Conservation (phyloP, 495 filamentous ascomycete genomes). For the Trypethelium eluteriae region DNA sequence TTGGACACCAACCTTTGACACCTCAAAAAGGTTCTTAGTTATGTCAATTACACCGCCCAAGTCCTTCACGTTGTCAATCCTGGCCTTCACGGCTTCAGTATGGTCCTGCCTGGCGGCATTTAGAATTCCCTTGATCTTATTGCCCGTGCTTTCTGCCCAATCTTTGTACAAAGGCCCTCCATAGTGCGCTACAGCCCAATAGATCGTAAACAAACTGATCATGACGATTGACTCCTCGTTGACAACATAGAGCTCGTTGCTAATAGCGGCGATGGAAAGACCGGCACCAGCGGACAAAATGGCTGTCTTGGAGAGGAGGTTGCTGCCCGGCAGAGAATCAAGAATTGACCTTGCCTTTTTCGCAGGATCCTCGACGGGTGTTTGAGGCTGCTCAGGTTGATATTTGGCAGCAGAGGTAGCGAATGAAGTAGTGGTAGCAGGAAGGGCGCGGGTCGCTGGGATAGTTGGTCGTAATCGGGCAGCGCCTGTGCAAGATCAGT, state of each 20-base stretch:
- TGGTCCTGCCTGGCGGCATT: slow-evolving; percentile 90
- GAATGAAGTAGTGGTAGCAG: slow-evolving; percentile 59
- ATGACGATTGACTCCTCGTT: slow-evolving; percentile 96
- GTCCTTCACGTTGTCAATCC: slow-evolving; percentile 89
- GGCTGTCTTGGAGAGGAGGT: slow-evolving; percentile 70
- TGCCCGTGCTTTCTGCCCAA: slow-evolving; percentile 80
- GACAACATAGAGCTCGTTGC: slow-evolving; percentile 98
- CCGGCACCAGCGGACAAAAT: slow-evolving; percentile 89
- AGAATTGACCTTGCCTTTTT: slow-evolving; percentile 93
- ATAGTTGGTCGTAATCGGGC: slow-evolving; percentile 68
- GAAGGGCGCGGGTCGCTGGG: slow-evolving; percentile 60
- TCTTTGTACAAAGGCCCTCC: slow-evolving; percentile 83
- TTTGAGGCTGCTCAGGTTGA: slow-evolving; percentile 66
- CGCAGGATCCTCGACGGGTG: slow-evolving; percentile 76
- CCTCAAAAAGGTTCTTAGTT: slow-evolving; percentile 93
- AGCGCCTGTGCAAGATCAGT: slow-evolving; percentile 56
- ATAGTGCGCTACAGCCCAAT: slow-evolving; percentile 81
- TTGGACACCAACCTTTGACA: slow-evolving; percentile 73
- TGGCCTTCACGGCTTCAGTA: slow-evolving; percentile 83
- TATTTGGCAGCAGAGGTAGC: slow-evolving; percentile 55
- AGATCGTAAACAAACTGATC: slow-evolving; percentile 80
- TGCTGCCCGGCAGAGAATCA: slow-evolving; percentile 57
- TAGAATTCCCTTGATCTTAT: slow-evolving; percentile 85
- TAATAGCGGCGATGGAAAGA: slow-evolving; percentile 85
- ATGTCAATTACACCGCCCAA: slow-evolving; percentile 88